phyloP scores from a whole-genome alignment of 2,329 filamentous ascomycete genomes.

The Fusarium tanahbumbuense region DNA sequence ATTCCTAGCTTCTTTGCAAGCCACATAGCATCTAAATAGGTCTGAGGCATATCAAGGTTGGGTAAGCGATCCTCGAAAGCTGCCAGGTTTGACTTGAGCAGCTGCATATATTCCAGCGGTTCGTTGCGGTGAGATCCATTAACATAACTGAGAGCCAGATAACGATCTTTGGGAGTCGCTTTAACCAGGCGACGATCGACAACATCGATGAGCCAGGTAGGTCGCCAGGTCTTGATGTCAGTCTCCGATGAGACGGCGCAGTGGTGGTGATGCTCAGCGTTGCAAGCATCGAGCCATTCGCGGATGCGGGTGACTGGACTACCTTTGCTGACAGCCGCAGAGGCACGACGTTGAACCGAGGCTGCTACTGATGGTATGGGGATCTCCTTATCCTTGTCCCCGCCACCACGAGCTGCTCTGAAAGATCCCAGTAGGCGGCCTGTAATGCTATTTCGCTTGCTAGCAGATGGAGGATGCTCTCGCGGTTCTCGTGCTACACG shows the following conservation, averaged over 20 bases:
- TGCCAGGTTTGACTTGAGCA: conserved; percentile 53
- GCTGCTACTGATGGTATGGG: conserved; percentile 33
- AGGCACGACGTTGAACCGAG: conserved; percentile 48
- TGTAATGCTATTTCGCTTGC: conserved; percentile 57
- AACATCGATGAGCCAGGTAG: conserved; percentile 56
- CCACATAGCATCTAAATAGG: conserved; percentile 59
- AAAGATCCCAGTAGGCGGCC: conserved; percentile 54
- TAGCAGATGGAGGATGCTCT: conserved; percentile 41
- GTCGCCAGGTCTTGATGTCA: conserved; percentile 52
- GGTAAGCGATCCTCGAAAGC: conserved; percentile 52
- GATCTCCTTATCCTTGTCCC: conserved; percentile 44
- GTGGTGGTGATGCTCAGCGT: conserved; percentile 56
- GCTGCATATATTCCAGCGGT: conserved; percentile 47
- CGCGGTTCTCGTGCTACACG: conserved; percentile 33
- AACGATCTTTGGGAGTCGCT: conserved; percentile 54
- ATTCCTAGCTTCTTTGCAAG: conserved; percentile 57
- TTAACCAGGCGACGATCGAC: conserved; percentile 55
- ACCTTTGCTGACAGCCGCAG: conserved; percentile 48
- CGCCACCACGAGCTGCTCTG: conserved; percentile 47
- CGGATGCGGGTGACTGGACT: conserved; percentile 55
- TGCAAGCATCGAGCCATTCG: conserved; percentile 59
- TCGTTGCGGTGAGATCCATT: conserved; percentile 51
- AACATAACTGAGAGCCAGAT: conserved; percentile 61
- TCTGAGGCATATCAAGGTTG: conserved; percentile 55
- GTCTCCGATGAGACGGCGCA: conserved; percentile 49